Base-by-base conservation (phyloP, 352 stramenopile genomes). In the Phytopythium cucurbitacearum region DNA sequence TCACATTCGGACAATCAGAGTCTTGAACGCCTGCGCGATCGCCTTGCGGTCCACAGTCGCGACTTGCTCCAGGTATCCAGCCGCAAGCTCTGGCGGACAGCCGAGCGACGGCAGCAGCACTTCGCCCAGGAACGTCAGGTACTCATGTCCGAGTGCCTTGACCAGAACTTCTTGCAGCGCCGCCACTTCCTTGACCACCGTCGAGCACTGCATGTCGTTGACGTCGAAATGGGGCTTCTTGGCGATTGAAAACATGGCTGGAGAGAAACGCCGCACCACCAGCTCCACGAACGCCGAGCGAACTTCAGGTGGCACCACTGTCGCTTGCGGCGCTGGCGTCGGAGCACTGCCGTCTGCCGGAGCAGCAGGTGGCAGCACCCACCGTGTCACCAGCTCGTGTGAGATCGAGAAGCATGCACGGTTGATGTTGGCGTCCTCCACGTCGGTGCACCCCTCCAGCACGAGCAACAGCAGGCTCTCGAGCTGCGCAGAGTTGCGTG, bases 121-220 rank as follows among this genome's bases (percentile, higher is more conserved):
- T 50, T 89, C 73, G 10, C 69, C 62, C 28, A 91, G n/a, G 38
- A 77, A 90, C 5, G 51, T 64, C 40, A 85, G 28, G 43, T 91
- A 94, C 67, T 87, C 67, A 28, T 76, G 46, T 7, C 80, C 79
- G 8, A 91, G 33, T 2, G 74, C 68, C 28, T 69, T 69, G 7
- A 85, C 64, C 50, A 90, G 59, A 48, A 83, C 65, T 3, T 80
- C 76, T 59, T 91, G 79, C 60, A 91, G 64, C 48, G 73, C 79
- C 7, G 78, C 80, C 50, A 91, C 82, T 59, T 91, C 84, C 56
- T 91, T 91, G 41, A 91, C 75, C 41, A 69, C 73, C 34, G 78
- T 40, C 34, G 67, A 60, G 45, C 71, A 84, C 57, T 91, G 76
- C 54, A 83, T 73, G 46, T 94, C 84, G 48, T 85, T 63, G 13